Percentiles rank a stretch among this genome's conserved stretches.
Evolutionary conservation across 306 rosid species (phyloP).

Genomic region (Chamaecrista fasciculata): DNA sequence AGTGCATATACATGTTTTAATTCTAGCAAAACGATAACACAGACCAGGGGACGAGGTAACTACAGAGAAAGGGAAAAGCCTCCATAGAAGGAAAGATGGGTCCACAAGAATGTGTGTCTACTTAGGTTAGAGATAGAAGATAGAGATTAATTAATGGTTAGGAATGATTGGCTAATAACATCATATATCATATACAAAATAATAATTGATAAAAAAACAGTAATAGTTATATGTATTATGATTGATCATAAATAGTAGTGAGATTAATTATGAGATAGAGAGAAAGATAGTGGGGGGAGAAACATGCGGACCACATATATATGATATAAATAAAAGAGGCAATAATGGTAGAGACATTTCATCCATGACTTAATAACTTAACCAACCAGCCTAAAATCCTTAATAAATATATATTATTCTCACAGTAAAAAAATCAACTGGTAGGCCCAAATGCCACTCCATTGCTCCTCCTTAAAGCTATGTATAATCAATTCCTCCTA

Average conservation of each 20-base stretch:
- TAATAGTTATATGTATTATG: neutral
- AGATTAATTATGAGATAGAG: slow-evolving; percentile 20
- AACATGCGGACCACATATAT: slow-evolving; percentile 37
- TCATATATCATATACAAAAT: no score
- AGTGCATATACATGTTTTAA: no score
- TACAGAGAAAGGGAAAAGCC: neutral
- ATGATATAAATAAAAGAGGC: slow-evolving; percentile 38
- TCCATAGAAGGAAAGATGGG: slow-evolving; percentile 33
- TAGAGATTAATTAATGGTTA: slow-evolving; percentile 24
- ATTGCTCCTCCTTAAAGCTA: slow-evolving; percentile 98
- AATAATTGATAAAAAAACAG: no score
- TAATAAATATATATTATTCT: neutral
- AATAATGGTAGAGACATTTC: slow-evolving; percentile 74
- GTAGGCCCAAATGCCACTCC: slow-evolving; percentile 60
- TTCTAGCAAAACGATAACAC: no score
- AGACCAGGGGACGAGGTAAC: no score
- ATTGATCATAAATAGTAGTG: neutral
- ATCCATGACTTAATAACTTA: slow-evolving; percentile 81
- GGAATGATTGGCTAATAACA: slow-evolving; percentile 4
- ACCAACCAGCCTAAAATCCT: slow-evolving; percentile 68
- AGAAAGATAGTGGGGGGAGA: slow-evolving; percentile 6
- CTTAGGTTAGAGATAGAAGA: no score
- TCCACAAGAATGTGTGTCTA: no score
- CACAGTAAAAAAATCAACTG: slow-evolving; percentile 30
- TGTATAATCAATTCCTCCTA: slow-evolving; percentile 53